Percentiles rank a stretch among this genome's conserved stretches.
phyloP scores from a whole-genome alignment of 441 rosid genomes.

The Erodium trifolium region DNA sequence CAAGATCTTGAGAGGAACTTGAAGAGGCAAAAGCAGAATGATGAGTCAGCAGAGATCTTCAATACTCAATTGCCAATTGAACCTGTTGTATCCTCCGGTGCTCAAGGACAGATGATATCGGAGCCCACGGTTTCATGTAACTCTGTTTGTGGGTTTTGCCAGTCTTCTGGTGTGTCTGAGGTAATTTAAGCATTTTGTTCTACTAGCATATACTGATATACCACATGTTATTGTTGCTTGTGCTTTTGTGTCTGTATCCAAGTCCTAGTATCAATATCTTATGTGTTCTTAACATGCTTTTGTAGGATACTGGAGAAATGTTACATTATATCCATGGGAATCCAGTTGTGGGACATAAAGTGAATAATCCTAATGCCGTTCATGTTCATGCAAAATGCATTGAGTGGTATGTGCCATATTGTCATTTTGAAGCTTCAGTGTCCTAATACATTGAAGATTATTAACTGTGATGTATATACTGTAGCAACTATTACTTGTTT shows the following conservation, averaged over 20 bases:
- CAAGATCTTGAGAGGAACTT: slow-evolving; percentile 29
- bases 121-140: slow-evolving; percentile 19
- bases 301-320: slow-evolving; percentile 67
- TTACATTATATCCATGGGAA: slow-evolving; percentile 49
- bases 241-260: background rate
- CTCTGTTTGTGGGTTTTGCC: slow-evolving; percentile 66
- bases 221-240: too few species aligned
- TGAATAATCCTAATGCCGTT: slow-evolving; percentile 34
- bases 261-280: background rate
- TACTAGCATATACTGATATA: background rate
- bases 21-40: slow-evolving; percentile 49
- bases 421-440: background rate
- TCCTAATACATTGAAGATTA: too few species aligned
- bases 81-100: slow-evolving; percentile 9
- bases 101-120: slow-evolving; percentile 19
- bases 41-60: background rate
- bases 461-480: background rate
- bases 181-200: slow-evolving; percentile 23
- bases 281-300: slow-evolving; percentile 6
- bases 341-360: slow-evolving; percentile 43
- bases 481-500: background rate
- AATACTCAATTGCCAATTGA: too few species aligned
- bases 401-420: slow-evolving; percentile 47
- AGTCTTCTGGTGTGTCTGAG: slow-evolving; percentile 46
- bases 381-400: slow-evolving; percentile 69